These are phyloP conservation scores for Fistulinella prunicolor DNA, from an alignment of 768 basidiomycete species.

Conservation along the genomic window DNA sequence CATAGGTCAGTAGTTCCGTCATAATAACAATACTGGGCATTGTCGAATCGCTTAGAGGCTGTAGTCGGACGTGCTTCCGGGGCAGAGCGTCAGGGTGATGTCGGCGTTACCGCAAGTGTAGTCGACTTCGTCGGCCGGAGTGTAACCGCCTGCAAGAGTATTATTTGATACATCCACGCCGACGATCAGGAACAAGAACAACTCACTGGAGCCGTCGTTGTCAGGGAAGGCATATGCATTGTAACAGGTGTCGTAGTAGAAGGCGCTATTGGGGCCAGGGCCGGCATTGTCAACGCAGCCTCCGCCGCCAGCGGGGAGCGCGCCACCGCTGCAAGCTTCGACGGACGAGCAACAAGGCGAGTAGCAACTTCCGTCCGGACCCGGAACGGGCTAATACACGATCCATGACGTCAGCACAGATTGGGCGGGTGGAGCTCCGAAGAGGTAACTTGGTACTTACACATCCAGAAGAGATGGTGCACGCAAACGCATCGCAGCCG, in stretches of 20 bases:
- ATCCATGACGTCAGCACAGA: neutral
- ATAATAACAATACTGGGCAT: neutral
- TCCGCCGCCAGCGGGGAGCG: constrained; percentile 12
- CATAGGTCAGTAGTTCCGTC: neutral
- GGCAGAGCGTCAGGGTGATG: constrained; percentile 23
- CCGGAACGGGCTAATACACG: constrained; percentile 22
- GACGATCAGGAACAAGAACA: no score
- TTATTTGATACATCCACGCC: neutral
- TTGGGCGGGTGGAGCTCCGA: no score
- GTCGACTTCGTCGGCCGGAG: constrained; percentile 20
- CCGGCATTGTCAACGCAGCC: constrained; percentile 13
- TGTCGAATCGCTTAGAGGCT: neutral
- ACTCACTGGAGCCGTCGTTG: constrained; percentile 19
- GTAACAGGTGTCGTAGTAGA: constrained; percentile 17
- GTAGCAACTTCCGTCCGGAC: constrained; percentile 19
- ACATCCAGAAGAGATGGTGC: constrained; percentile 15
- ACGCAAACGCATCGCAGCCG: constrained; percentile 17
- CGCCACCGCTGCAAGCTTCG: constrained; percentile 13
- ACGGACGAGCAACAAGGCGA: constrained; percentile 20
- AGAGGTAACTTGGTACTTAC: constrained; percentile 5
- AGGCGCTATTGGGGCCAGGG: constrained; percentile 17
- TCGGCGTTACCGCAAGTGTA: constrained; percentile 19
- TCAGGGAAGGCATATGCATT: constrained; percentile 23
- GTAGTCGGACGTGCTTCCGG: constrained; percentile 13
- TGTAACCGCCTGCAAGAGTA: constrained; percentile 7